Conservation (phyloP, 768 basidiomycete genomes). For the Leccinum barrowsii region DNA sequence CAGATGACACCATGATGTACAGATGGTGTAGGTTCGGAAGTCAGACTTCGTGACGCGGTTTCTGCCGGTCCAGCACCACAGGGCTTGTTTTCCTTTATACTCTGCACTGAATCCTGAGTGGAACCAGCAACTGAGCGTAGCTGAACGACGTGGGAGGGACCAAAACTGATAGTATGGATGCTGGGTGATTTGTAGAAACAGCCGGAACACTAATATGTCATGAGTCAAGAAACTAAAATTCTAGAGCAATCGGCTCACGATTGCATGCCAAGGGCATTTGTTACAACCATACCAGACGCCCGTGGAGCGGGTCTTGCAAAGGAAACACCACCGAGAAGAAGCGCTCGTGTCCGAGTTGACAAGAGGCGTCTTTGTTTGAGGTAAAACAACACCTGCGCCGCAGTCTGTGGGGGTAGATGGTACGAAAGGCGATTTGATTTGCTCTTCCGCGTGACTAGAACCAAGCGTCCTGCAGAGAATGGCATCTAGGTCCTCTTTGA, state of each 20-base stretch:
- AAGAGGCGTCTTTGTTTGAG: not conserved
- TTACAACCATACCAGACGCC: slow-evolving; percentile 31
- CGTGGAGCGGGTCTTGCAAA: slow-evolving; percentile 24
- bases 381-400: not conserved
- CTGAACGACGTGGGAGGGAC: slow-evolving; percentile 28
- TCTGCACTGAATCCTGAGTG: not conserved
- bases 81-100: not conserved
- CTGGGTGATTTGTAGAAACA: slow-evolving; percentile 28
- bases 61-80: not conserved
- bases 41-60: not conserved
- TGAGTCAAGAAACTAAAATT: slow-evolving; percentile 4
- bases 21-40: not conserved
- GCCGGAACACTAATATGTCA: slow-evolving; percentile 18
- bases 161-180: slow-evolving; percentile 31
- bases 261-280: slow-evolving; percentile 31
- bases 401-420: not conserved
- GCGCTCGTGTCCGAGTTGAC: not conserved
- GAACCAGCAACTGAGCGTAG: slow-evolving; percentile 5
- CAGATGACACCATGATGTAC: slow-evolving; percentile 61
- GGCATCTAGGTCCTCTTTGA: slow-evolving; percentile 51
- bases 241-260: slow-evolving; percentile 20
- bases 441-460: not conserved
- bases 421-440: not conserved
- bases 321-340: slow-evolving; percentile 28
- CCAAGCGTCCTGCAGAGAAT: slow-evolving; percentile 40